Evolutionary conservation across 768 basidiomycete genomes (phyloP).

Genomic region (Lactarius indigo): DNA sequence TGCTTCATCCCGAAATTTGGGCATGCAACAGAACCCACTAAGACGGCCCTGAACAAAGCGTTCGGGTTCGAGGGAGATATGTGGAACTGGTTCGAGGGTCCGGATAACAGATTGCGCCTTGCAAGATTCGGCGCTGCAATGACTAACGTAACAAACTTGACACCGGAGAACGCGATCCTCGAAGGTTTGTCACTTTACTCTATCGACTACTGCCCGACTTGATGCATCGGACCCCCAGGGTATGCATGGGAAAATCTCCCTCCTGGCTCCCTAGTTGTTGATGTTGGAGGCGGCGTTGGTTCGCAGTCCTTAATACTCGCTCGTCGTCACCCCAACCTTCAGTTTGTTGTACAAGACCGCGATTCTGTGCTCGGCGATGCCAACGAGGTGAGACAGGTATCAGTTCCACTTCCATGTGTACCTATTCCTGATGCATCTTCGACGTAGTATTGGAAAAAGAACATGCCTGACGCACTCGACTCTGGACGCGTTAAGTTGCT

Average conservation of each 20-base stretch:
- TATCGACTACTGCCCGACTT: background rate
- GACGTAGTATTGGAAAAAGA: background rate
- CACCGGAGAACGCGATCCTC: background rate
- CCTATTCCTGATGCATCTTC: background rate
- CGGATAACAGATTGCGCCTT: background rate
- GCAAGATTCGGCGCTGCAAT: conserved; percentile 29
- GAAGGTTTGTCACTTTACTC: background rate
- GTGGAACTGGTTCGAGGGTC: background rate
- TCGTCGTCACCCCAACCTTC: background rate
- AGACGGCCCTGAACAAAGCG: background rate
- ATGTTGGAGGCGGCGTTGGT: background rate
- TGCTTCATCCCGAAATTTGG: conserved; percentile 31
- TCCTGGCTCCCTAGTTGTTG: background rate
- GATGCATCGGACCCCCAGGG: background rate
- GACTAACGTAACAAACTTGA: conserved; percentile 27
- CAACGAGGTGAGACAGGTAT: background rate
- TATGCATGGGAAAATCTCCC: background rate
- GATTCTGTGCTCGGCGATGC: background rate
- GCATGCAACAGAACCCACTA: background rate
- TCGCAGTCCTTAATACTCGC: background rate
- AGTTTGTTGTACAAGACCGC: background rate
- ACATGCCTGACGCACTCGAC: background rate
- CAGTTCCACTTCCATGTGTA: background rate
- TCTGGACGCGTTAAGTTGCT: background rate
- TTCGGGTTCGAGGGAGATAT: background rate